These are phyloP conservation scores for Trapa bicornis DNA, from an alignment of 345 rosid genomes.

Conservation along the genomic window DNA sequence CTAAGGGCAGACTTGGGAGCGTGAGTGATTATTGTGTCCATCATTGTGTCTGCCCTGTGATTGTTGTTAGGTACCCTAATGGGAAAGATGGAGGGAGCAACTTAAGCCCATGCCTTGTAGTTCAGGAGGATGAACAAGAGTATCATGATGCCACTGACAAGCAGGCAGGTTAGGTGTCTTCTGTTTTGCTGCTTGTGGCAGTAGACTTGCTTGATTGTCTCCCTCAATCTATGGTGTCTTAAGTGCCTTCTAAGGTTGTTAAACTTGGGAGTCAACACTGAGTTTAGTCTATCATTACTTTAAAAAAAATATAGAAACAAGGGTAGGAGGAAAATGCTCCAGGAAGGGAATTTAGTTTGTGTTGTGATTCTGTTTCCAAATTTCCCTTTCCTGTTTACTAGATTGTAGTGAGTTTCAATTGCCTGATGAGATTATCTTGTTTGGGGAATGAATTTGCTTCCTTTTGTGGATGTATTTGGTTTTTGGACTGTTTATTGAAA, in stretches of 20 bases:
- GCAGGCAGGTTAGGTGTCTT: slow-evolving; percentile 25
- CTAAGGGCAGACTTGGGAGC: slow-evolving; percentile 64
- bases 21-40: slow-evolving; percentile 74
- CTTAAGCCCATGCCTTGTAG: slow-evolving; percentile 17
- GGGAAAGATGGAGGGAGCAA: slow-evolving; percentile 31
- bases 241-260: not conserved
- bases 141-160: slow-evolving; percentile 38
- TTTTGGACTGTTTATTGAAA: not conserved
- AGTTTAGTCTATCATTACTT: not conserved
- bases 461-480: not conserved
- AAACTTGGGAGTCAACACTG: not conserved
- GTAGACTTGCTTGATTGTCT: not conserved
- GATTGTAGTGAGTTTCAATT: not conserved
- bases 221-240: too few species aligned
- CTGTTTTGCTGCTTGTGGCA: not conserved
- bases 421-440: not conserved
- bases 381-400: not conserved
- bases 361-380: not conserved
- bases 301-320: too few species aligned
- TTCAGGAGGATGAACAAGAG: slow-evolving; percentile 43
- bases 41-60: slow-evolving; percentile 78
- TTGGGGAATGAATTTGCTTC: not conserved
- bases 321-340: not conserved
- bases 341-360: not conserved
- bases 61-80: slow-evolving; percentile 62